phyloP scores from a whole-genome alignment of 2,329 filamentous ascomycete species.

The Tolypocladium ovalisporum region DNA sequence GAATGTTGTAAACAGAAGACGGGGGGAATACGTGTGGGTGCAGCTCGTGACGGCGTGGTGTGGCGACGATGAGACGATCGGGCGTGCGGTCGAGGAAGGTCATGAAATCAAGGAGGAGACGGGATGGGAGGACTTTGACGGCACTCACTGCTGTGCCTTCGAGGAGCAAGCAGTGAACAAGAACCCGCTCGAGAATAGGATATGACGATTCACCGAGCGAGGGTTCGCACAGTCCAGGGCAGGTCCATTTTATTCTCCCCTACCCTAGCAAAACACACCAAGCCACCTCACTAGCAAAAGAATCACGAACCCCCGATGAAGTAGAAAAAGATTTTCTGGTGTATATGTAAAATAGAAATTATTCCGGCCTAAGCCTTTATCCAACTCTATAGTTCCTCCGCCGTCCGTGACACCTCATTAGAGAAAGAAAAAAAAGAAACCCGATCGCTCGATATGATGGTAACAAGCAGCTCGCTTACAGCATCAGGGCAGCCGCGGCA shows the following conservation, averaged over 20 bases:
- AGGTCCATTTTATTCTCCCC: neutral
- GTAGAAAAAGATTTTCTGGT: neutral
- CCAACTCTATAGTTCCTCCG: neutral
- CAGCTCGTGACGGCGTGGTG: slow-evolving; percentile 6
- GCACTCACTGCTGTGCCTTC: neutral
- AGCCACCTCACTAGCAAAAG: neutral
- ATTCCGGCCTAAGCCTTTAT: neutral
- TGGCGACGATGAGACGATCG: neutral
- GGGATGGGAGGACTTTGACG: neutral
- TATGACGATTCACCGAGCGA: neutral
- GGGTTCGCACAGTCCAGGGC: neutral
- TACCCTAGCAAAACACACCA: neutral
- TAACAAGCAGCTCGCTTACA: slow-evolving; percentile 3
- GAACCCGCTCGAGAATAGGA: neutral
- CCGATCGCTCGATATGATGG: neutral
- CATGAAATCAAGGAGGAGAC: neutral
- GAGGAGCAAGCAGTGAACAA: neutral
- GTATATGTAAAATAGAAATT: neutral
- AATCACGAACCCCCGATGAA: neutral
- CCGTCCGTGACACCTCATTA: neutral
- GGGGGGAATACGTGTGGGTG: neutral
- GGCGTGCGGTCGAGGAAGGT: neutral
- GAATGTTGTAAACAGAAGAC: neutral
- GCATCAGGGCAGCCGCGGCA: slow-evolving; percentile 9
- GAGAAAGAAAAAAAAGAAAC: neutral